Percentiles rank a stretch among this genome's conserved stretches.
Evolutionary conservation across 2,329 filamentous ascomycete genomes (phyloP).

Genomic region (Paecilomyces fulvus): DNA sequence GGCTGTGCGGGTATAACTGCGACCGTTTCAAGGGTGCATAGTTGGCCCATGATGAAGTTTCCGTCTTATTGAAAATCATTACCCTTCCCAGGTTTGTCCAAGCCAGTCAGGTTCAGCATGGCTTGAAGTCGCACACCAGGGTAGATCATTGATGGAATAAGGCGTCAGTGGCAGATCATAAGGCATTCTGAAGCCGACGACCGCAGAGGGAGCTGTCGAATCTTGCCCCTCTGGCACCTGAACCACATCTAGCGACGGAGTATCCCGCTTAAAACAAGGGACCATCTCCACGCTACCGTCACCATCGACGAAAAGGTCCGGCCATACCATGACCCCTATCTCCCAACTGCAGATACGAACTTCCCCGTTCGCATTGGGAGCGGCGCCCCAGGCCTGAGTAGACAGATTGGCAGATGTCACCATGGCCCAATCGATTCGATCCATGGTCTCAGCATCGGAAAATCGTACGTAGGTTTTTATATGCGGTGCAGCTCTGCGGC

Average conservation of each 20-base stretch:
- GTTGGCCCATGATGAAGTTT: not conserved
- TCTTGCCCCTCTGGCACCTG: conserved; percentile 15
- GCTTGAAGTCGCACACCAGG: conserved; percentile 63
- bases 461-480: conserved; percentile 83
- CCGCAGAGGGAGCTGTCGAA: conserved; percentile 10
- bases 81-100: conserved; percentile 32
- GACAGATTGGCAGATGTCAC: conserved; percentile 87
- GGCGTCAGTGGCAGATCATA: conserved; percentile 66
- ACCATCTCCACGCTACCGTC: conserved; percentile 50
- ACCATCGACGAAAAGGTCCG: conserved; percentile 40
- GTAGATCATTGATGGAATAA: conserved; percentile 56
- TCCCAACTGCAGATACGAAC: conserved; percentile 74
- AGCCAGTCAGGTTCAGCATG: conserved; percentile 57
- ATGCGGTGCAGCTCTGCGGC: conserved; percentile 68
- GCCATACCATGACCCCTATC: conserved; percentile 76
- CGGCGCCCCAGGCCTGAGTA: conserved; percentile 79
- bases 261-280: conserved; percentile 57
- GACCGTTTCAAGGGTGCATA: not conserved
- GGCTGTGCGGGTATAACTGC: not conserved
- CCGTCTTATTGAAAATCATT: not conserved
- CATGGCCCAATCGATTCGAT: conserved; percentile 69
- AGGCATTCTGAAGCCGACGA: conserved; percentile 70
- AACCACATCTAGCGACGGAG: conserved; percentile 3
- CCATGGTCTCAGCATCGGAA: conserved; percentile 25
- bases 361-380: conserved; percentile 47